Base-by-base conservation (phyloP, 495 filamentous ascomycete species). In the Aspergillus mulundensis region DNA sequence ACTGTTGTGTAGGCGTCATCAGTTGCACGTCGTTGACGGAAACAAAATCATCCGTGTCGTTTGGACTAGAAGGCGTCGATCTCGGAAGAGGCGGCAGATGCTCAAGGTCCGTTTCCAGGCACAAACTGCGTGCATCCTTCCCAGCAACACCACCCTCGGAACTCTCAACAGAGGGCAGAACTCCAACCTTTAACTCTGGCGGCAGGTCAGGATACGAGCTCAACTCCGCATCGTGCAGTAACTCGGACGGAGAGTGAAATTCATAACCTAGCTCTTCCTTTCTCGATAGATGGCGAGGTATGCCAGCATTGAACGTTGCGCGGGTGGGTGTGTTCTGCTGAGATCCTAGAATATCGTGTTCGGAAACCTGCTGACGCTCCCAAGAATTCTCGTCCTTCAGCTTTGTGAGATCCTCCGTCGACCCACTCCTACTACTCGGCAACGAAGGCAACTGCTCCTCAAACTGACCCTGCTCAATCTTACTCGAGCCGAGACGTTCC, bases 361-460 rank as follows among this genome's bases (percentile, higher is more conserved):
- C 53, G 1, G 64, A 56, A 14, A 61, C 61, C 0, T 69, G 65
- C 7, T 69, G 61, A 0, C 54, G 66, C 42, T 73, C 73, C 73
- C 71, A 73, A 53, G 60, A 66, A 18, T 54, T 63, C 15, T 74
- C 64, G 38, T 75, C 66, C 4, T 62, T 53, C 0, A 70, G 56
- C 7, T 57, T 54, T 10, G 62, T 66, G 0, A 78, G 63, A 41
- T 80, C 68, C 50, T 80, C 77, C 1, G 74, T 56, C 3, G 77
- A 81, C 0, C 71, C 69, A 24, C 64, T 69, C 18, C 74, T 75
- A 64, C 77, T 81, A 10, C 77, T 78, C 46, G 78, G 78, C 14
- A 81, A 66, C 3, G 79, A 78, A 45, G 77, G 78, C 18, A 79
- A 63, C 41, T 78, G 77, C 16, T 72, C 78, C 16, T 72, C 72